A percentile compares a stretch with the other conserved stretches of the same genome.
Conservation (phyloP, 2,329 filamentous ascomycete genomes). For the Colletotrichum tanaceti region DNA sequence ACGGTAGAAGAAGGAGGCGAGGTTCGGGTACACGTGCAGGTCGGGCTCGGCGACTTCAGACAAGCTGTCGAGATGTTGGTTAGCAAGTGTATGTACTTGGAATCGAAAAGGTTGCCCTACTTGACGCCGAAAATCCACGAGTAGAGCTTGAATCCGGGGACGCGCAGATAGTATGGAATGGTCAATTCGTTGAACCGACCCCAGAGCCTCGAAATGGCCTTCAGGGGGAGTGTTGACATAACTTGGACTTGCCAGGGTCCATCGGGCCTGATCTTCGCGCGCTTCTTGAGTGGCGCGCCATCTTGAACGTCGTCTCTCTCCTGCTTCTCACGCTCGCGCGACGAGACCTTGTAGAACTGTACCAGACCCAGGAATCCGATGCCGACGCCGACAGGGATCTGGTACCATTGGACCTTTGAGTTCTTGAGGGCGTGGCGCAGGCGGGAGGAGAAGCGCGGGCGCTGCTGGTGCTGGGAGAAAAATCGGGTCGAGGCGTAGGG, state of each 20-base stretch:
- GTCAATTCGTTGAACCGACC: slow-evolving; percentile 90
- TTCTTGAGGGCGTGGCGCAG: slow-evolving; percentile 62
- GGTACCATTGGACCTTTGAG: slow-evolving; percentile 83
- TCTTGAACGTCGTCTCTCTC: slow-evolving; percentile 58
- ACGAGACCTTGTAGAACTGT: slow-evolving; percentile 82
- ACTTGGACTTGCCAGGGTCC: slow-evolving; percentile 94
- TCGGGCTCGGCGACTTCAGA: slow-evolving; percentile 90
- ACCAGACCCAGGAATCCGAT: slow-evolving; percentile 85
- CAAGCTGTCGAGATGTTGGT: slow-evolving; percentile 65
- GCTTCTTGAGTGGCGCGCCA: slow-evolving; percentile 61
- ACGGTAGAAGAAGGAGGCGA: slow-evolving; percentile 97
- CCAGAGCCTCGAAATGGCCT: slow-evolving; percentile 90
- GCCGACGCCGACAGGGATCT: slow-evolving; percentile 87
- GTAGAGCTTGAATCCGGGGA: slow-evolving; percentile 93
- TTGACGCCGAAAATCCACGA: slow-evolving; percentile 92
- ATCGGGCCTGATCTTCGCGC: slow-evolving; percentile 76
- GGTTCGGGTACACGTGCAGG: slow-evolving; percentile 88
- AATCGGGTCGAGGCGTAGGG: slow-evolving; percentile 47
- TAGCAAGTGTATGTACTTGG: slow-evolving; percentile 5
- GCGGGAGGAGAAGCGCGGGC: slow-evolving; percentile 63
- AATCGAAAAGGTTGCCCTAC: slow-evolving; percentile 49
- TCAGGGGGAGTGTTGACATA: slow-evolving; percentile 92
- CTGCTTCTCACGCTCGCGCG: slow-evolving; percentile 64
- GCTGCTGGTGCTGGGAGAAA: slow-evolving; percentile 57
- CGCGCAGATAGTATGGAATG: slow-evolving; percentile 87